Evolutionary conservation across 352 stramenopile genomes (phyloP), one percentile per base, ranked within the genome.

Genomic region (Vaucheria bursata): DNA sequence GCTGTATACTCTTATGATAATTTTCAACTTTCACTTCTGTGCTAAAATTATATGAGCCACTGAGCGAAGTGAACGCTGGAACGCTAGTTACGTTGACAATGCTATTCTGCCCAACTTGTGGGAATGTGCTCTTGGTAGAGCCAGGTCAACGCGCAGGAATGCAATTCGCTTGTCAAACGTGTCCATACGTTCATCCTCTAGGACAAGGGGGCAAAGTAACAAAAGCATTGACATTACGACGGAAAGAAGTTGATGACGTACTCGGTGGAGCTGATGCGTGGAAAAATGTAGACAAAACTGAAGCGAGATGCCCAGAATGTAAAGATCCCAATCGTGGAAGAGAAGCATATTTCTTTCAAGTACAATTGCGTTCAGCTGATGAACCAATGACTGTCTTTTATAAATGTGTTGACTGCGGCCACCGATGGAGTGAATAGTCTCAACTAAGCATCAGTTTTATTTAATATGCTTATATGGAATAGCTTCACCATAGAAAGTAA

Each of bases 301-400:
- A 85, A 77, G 87, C 87, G 71, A 69, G 1, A 35, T 59, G 37
- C 38, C 37, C 37, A 18, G 25, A 52, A 29, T 82, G 35, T 1
- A 0, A 59, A n/a, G 65, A 4, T 79, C 74, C 64, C 12, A 49
- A 96, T 84, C 90, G 94, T 82, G 89, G 95, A 86, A 91, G 88
- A 49, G 91, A 97, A 85, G 97, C 97, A 7, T 99, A 98, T 87
- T 99, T 99, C 88, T 98, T 99, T 93, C 95, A 99, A 88, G 98
- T 99, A 86, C 96, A 99, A 88, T 99, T 99, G 87, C 89, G 97
- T 59, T 98, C 93, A 73, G 95, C 95, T 3, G 94, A 98, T 80
- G 94, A 98, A 83, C 94, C 94, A 1, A 98, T 97, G 89, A 99
- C 95, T 53, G 96, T 95, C n/a, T 99, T 99, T 87, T 99, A 99